Evolutionary conservation across 2,329 filamentous ascomycete species (phyloP).

Genomic region (Chrysoporthe austroafricana): DNA sequence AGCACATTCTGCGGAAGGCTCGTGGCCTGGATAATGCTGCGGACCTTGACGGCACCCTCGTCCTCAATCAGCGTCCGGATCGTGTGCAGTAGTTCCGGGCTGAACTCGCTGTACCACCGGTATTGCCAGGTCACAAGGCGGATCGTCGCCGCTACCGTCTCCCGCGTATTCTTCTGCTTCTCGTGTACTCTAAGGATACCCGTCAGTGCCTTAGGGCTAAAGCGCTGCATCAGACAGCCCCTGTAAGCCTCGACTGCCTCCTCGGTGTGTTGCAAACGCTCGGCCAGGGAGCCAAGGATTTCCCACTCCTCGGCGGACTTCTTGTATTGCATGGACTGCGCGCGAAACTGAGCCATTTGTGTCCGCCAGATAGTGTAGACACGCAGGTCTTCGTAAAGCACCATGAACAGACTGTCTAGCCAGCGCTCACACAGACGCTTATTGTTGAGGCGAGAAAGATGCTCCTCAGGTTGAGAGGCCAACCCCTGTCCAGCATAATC

Average conservation of each 20-base stretch:
- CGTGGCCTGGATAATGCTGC: conserved; percentile 95
- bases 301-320: conserved; percentile 99
- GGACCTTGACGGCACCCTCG: conserved; percentile 94
- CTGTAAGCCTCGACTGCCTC: conserved; percentile 94
- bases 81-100: conserved; percentile 83
- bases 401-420: conserved; percentile 99
- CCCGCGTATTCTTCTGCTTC: conserved; percentile 75
- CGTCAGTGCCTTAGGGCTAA: conserved; percentile 89
- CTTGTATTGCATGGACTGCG: conserved; percentile 93
- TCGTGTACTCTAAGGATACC: conserved; percentile 84
- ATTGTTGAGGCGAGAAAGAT: conserved; percentile 91
- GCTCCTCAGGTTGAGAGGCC: conserved; percentile 60
- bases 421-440: conserved; percentile 97
- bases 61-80: conserved; percentile 95
- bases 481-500: conserved; percentile 52
- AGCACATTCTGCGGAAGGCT: conserved; percentile 91
- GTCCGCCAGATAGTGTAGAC: conserved; percentile 99
- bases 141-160: conserved; percentile 84
- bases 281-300: conserved; percentile 89
- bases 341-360: conserved; percentile 93
- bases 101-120: conserved; percentile 99
- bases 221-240: conserved; percentile 82
- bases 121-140: conserved; percentile 97
- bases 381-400: conserved; percentile 94
- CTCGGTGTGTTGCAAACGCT: conserved; percentile 87